phyloP scores from a whole-genome alignment of 345 rosid genomes.

The Kernera saxatilis region DNA sequence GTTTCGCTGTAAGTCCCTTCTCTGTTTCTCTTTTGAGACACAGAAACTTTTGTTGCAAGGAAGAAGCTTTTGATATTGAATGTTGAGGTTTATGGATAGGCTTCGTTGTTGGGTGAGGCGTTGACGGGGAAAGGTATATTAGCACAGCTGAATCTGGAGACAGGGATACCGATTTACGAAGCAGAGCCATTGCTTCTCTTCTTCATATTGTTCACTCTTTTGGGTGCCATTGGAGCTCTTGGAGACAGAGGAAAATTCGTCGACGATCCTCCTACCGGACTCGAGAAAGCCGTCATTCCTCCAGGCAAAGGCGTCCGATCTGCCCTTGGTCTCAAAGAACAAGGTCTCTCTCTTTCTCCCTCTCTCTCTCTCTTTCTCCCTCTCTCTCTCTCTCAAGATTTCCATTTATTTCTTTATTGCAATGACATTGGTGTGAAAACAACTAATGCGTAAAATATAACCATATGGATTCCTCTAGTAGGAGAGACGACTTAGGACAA shows the following conservation, averaged over 20 bases:
- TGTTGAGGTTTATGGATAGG: conserved; percentile 36
- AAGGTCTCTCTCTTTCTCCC: conserved; percentile 70
- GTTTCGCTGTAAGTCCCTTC: conserved; percentile 71
- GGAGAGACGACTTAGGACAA: not conserved
- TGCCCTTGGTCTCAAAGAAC: conserved; percentile 85
- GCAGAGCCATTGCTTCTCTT: conserved; percentile 96
- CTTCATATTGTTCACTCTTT: conserved; percentile 88
- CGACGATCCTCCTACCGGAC: conserved; percentile 70
- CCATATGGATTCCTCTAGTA: not conserved
- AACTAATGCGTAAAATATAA: not conserved
- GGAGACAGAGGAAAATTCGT: conserved; percentile 91
- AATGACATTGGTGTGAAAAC: conserved; percentile 2
- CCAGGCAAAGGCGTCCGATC: conserved; percentile 63
- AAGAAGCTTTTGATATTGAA: not conserved
- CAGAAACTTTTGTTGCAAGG: not conserved
- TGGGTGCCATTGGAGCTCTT: conserved; percentile 94
- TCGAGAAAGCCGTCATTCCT: conserved; percentile 75
- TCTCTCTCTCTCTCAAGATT: not conserved
- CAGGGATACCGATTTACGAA: conserved; percentile 92
- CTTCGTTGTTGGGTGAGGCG: conserved; percentile 85
- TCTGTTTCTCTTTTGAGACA: not conserved
- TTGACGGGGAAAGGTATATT: conserved; percentile 92
- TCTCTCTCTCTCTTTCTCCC: too few relatives aligned
- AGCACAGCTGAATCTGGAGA: conserved; percentile 76
- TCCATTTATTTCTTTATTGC: not conserved